Percentiles rank a stretch among this genome's conserved stretches.
Evolutionary conservation across 164 flowering plant genomes (phyloP).

Genomic region (Cinnamomum micranthum): DNA sequence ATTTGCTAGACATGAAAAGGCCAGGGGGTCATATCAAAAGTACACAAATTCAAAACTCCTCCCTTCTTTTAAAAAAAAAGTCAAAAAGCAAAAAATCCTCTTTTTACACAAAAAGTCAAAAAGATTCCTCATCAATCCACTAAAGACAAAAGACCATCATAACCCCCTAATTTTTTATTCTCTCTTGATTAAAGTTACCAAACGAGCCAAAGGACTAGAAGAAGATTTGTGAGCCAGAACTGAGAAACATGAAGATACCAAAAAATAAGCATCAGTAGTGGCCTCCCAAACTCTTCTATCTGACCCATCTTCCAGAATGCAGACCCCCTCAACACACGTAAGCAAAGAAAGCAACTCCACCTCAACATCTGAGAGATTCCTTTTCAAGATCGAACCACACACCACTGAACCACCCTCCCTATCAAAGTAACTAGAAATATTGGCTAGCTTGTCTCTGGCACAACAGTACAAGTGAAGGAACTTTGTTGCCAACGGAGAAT

Average conservation of each 20-base stretch:
- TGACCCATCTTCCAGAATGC: background rate
- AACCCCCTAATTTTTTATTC: no score
- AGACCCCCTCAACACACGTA: background rate
- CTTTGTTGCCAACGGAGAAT: background rate
- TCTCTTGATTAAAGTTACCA: no score
- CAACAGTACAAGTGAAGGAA: background rate
- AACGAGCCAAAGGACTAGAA: no score
- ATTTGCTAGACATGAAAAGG: no score
- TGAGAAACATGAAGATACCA: background rate
- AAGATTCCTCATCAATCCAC: no score
- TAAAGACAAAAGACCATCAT: no score
- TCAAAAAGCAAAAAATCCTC: no score
- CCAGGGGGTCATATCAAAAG: background rate
- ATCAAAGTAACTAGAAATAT: background rate
- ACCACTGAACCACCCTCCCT: background rate
- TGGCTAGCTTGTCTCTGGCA: background rate
- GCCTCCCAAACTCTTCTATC: background rate
- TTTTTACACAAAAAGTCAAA: no score
- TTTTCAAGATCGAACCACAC: background rate
- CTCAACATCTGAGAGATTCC: background rate
- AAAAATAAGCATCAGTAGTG: background rate
- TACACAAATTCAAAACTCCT: background rate
- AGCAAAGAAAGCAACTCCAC: background rate
- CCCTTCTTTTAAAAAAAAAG: background rate
- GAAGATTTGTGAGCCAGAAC: background rate